A percentile compares a stretch with the other conserved stretches of the same genome.
These are phyloP conservation scores for Diversispora epigaea DNA, from an alignment of 192 early-diverging fungal genomes.

Conservation along the genomic window DNA sequence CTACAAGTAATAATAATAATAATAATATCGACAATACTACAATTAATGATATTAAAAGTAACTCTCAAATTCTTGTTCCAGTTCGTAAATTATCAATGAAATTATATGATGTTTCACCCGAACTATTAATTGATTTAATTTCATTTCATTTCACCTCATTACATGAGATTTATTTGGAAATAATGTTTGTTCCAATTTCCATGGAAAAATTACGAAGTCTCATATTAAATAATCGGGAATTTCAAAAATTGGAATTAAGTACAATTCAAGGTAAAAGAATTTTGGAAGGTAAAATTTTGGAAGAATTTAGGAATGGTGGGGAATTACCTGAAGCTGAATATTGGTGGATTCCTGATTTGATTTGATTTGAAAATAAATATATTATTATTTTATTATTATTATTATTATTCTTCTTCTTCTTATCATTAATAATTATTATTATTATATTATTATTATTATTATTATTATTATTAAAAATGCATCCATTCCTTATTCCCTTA, in stretches of 20 bases:
- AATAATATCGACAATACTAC: not conserved
- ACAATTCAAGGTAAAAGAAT: slow-evolving; percentile 8
- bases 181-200: not conserved
- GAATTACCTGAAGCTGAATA: slow-evolving; percentile 6
- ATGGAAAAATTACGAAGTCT: slow-evolving; percentile 1
- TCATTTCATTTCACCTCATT: not conserved
- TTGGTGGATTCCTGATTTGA: not conserved
- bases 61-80: not conserved
- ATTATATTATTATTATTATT: too few species aligned
- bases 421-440: not conserved
- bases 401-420: not conserved
- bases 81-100: slow-evolving; percentile 7
- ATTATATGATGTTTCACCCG: not conserved
- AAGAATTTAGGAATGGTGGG: not conserved
- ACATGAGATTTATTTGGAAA: not conserved
- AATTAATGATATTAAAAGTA: not conserved
- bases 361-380: not conserved
- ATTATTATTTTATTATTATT: not conserved
- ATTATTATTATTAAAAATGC: too few species aligned
- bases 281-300: not conserved
- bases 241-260: not conserved
- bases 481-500: too few species aligned
- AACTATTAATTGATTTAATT: not conserved
- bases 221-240: not conserved
- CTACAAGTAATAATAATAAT: too few species aligned